Evolutionary conservation across 2,329 filamentous ascomycete species (phyloP), one percentile per base, ranked within the genome.

Genomic region (Microcera coccophila): DNA sequence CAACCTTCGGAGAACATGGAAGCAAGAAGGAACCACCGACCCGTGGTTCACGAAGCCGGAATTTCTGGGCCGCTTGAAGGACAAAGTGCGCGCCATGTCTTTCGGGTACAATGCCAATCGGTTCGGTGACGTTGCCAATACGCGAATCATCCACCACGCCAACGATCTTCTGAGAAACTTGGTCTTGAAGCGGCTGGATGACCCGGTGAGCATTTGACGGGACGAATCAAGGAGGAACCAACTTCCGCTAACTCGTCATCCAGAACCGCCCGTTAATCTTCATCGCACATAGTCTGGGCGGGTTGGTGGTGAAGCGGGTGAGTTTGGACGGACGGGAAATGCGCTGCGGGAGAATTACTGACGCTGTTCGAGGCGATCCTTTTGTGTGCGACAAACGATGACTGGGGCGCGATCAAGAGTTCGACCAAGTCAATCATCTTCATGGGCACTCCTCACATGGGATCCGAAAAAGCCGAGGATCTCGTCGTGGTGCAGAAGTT

Each of bases 391-490:
- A 51, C 50, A 10, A 53, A 53, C 9, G 36, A 51, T 16, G 50
- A 52, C 18, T 54, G 51, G 49, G 35, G 34, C 12, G 47, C 41
- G 14, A 36, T 54, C 12, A 52, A 52, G 28, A 35, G 34, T 24
- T 49, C 51, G 10, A 54, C 51, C 10, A 50, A 52, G 21, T 45
- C 51, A 1, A 52, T 54, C 7, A 39, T 54, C 2, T 54, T 54
- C 16, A 52, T 54, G 49, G 51, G 51, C 12, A 54, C 51, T 5
- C 51, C 51, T 14, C 51, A 54, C 18, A 52, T 54, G 51, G 51
- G 51, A 18, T 52, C 51, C 2, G 49, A 52, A 28, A 52, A 52
- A 15, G 45, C 51, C 1, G 45, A 46, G 31, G 45, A 52, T 17
- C 47, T 54, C 3, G 50, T 54, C 4, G 42, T 50, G n/a, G 42